Percentiles rank a stretch among this genome's conserved stretches.
phyloP scores from a whole-genome alignment of 768 basidiomycete genomes.

The Favolaschia claudopus region DNA sequence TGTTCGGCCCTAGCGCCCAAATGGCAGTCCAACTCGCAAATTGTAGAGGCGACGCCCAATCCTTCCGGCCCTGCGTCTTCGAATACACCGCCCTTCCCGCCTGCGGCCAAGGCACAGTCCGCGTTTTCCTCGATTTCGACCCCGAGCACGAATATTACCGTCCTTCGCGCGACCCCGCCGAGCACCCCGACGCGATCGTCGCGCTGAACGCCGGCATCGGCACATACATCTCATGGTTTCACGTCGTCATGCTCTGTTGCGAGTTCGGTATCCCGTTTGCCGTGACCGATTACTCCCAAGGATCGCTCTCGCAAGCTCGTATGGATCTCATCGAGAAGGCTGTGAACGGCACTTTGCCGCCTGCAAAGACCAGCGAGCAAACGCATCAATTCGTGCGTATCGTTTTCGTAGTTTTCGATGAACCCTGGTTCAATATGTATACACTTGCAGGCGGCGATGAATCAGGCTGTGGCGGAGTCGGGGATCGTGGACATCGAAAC shows the following conservation, averaged over 20 bases:
- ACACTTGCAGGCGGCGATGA: too few species aligned
- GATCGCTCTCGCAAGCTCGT: too few species aligned
- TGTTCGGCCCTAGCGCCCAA: conserved; percentile 48
- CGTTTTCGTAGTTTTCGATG: too few species aligned
- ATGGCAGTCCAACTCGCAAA: conserved; percentile 40
- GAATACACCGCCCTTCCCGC: conserved; percentile 45
- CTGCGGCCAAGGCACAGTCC: conserved; percentile 46
- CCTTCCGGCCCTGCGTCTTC: conserved; percentile 34
- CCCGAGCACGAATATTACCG: conserved; percentile 5
- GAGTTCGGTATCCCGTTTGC: conserved; percentile 36
- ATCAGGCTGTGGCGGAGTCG: too few species aligned
- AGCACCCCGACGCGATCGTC: conserved; percentile 49
- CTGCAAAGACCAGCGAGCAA: too few species aligned
- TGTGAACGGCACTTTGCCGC: too few species aligned
- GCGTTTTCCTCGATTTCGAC: conserved; percentile 43
- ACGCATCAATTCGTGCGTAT: too few species aligned
- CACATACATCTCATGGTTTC: conserved; percentile 44
- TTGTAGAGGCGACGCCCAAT: conserved; percentile 30
- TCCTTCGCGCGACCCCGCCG: background rate
- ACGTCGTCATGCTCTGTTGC: conserved; percentile 37
- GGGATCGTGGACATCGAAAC: too few species aligned
- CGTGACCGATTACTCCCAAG: conserved; percentile 29
- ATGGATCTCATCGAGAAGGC: too few species aligned
- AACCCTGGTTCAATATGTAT: too few species aligned
- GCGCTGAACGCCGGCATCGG: conserved; percentile 49